These are phyloP conservation scores for Xerocomellus amylosporus DNA, from an alignment of 768 basidiomycete genomes.

Conservation along the genomic window DNA sequence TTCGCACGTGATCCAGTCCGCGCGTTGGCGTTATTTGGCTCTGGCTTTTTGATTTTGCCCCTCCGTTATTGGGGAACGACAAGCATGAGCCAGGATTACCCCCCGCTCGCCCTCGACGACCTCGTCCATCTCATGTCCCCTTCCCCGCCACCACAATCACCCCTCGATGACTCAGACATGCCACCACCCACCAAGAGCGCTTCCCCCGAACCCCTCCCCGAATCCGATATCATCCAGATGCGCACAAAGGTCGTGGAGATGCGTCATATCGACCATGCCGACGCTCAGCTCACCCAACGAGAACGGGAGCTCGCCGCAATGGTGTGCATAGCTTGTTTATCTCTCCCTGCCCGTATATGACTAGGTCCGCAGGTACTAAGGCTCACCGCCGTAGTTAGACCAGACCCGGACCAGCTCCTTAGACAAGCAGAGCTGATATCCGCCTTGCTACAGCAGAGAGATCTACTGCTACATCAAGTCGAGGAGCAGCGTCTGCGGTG, in stretches of 20 bases:
- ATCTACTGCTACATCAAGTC: slow-evolving; percentile 49
- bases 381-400: slow-evolving; percentile 43
- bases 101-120: slow-evolving; percentile 51
- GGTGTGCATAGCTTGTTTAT: slow-evolving; percentile 40
- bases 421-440: slow-evolving; percentile 64
- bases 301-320: slow-evolving; percentile 58
- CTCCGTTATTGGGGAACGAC: slow-evolving; percentile 6
- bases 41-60: slow-evolving; percentile 34
- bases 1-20: slow-evolving; percentile 31
- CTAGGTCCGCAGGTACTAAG: slow-evolving; percentile 40
- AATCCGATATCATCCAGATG: slow-evolving; percentile 48
- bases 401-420: slow-evolving; percentile 45
- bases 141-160: slow-evolving; percentile 38
- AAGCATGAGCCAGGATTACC: slow-evolving; percentile 35
- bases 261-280: slow-evolving; percentile 29
- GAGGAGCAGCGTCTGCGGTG: slow-evolving; percentile 61
- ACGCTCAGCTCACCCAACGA: slow-evolving; percentile 27
- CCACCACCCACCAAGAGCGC: slow-evolving; percentile 19
- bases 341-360: slow-evolving; percentile 3
- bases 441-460: slow-evolving; percentile 52
- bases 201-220: slow-evolving; percentile 41
- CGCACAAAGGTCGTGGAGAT: slow-evolving; percentile 46
- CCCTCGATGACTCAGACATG: slow-evolving; percentile 20
- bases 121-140: slow-evolving; percentile 55
- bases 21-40: slow-evolving; percentile 39